Evolutionary conservation across 2,329 filamentous ascomycete genomes (phyloP).

Genomic region (Elsinoe arachidis): DNA sequence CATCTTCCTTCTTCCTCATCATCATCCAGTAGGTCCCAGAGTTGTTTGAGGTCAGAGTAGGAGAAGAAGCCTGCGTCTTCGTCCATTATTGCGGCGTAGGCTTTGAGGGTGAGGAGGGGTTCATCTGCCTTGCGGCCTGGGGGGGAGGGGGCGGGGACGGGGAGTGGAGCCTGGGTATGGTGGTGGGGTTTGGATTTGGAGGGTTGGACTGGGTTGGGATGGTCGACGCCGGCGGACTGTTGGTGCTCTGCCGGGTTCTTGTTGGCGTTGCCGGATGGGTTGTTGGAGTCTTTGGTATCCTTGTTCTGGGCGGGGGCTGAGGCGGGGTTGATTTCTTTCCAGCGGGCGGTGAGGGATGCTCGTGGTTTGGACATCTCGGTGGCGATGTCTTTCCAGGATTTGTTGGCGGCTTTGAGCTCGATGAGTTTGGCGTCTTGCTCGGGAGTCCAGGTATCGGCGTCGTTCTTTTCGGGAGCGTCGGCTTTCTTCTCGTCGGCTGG

Average conservation of each 20-base stretch:
- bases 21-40: conserved; percentile 36
- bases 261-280: conserved; percentile 8
- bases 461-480: conserved; percentile 13
- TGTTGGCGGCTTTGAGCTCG: conserved; percentile 26
- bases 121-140: neutral
- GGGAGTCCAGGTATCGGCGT: conserved; percentile 19
- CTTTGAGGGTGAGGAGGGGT: conserved; percentile 19
- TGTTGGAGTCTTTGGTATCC: conserved; percentile 12
- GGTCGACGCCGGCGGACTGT: neutral
- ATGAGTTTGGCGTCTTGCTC: conserved; percentile 36
- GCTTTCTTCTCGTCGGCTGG: neutral
- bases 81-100: neutral
- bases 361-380: conserved; percentile 24
- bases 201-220: neutral
- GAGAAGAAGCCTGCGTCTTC: conserved; percentile 29
- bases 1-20: conserved; percentile 39
- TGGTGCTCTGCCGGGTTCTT: conserved; percentile 2
- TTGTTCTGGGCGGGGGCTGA: neutral
- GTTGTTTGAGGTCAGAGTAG: conserved; percentile 32
- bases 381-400: conserved; percentile 27
- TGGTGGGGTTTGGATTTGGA: too few species aligned
- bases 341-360: conserved; percentile 22
- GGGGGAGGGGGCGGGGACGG: neutral
- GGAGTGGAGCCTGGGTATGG: too few species aligned
- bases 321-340: conserved; percentile 14